Conservation (phyloP, 345 rosid genomes). For the Gossypium anomalum region DNA sequence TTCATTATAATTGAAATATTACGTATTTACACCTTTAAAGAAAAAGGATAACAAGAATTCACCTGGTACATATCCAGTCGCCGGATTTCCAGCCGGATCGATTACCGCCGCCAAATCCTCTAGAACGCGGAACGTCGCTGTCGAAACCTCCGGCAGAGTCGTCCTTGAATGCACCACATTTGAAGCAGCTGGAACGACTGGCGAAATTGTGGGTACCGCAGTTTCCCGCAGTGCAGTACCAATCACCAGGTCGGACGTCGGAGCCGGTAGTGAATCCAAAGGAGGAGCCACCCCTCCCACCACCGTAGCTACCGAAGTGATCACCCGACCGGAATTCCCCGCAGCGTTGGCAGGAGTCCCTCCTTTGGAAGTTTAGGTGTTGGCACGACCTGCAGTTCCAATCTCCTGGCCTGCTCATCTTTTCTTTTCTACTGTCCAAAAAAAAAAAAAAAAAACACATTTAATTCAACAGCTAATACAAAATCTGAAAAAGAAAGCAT, state of each 20-base stretch:
- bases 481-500: background rate
- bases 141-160: conserved; percentile 36
- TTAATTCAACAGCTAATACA: background rate
- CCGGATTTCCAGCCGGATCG: conserved; percentile 82
- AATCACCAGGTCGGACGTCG: conserved; percentile 91
- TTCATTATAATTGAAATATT: background rate
- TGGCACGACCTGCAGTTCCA: conserved; percentile 89
- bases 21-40: background rate
- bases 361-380: conserved; percentile 79
- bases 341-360: conserved; percentile 83
- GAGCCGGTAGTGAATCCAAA: conserved; percentile 73
- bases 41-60: background rate
- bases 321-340: conserved; percentile 35
- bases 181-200: conserved; percentile 88
- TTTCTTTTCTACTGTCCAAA: background rate
- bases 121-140: conserved; percentile 35
- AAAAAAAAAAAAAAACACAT: background rate
- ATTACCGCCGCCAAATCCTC: conserved; percentile 28
- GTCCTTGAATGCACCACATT: conserved; percentile 76
- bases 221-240: conserved; percentile 82
- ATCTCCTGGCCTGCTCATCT: conserved; percentile 89
- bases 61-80: conserved; percentile 80
- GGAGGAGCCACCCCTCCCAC: conserved; percentile 50
- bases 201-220: conserved; percentile 96
- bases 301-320: conserved; percentile 40